These are phyloP conservation scores for Pisolithus thermaeus DNA, from an alignment of 1,284 basidiomycete genomes.

Conservation along the genomic window DNA sequence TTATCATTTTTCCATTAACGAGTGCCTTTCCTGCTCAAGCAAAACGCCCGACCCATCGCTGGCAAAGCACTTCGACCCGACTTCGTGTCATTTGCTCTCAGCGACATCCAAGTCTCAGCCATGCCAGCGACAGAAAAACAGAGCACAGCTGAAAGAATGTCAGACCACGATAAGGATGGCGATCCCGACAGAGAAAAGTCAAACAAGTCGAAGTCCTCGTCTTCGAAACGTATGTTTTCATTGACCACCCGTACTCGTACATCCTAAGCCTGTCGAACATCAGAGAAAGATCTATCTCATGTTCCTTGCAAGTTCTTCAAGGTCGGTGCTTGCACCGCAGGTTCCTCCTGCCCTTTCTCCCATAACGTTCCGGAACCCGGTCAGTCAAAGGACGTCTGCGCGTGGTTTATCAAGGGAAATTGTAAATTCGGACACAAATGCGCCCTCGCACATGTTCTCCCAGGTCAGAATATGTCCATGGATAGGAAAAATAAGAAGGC, in stretches of 20 bases:
- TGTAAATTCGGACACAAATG: conserved; percentile 99
- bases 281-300: conserved; percentile 88
- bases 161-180: conserved; percentile 21
- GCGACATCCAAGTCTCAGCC: background rate
- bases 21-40: conserved; percentile 9
- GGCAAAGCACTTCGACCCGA: background rate
- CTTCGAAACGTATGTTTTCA: conserved; percentile 24
- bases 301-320: conserved; percentile 99
- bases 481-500: conserved; percentile 98
- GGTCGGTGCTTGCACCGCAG: conserved; percentile 89
- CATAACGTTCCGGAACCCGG: conserved; percentile 67
- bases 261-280: background rate
- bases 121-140: conserved; percentile 25
- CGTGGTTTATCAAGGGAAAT: conserved; percentile 93
- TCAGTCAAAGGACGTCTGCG: conserved; percentile 86
- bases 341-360: conserved; percentile 93
- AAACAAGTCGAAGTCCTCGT: conserved; percentile 20
- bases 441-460: conserved; percentile 88
- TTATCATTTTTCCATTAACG: conserved; percentile 17
- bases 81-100: background rate
- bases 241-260: background rate
- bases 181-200: conserved; percentile 17
- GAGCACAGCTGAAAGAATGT: conserved; percentile 9
- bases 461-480: conserved; percentile 93
- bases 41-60: background rate